phyloP scores from a whole-genome alignment of 2,329 filamentous ascomycete species.

The Aureobasidium sp. region DNA sequence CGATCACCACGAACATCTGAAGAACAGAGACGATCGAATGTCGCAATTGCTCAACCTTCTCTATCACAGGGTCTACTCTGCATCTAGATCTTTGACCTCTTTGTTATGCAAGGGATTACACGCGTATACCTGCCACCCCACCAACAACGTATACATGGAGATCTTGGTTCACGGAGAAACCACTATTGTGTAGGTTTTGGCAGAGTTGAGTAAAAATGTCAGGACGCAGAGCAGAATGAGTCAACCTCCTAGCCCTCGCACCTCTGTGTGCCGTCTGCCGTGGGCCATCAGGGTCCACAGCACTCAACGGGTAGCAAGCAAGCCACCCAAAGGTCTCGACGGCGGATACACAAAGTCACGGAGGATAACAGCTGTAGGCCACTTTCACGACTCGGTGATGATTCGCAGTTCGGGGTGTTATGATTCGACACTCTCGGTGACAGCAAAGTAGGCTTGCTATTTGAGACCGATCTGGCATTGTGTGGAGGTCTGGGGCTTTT shows the following conservation, averaged over 20 bases:
- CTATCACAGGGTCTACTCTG: not conserved
- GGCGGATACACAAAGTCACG: not conserved
- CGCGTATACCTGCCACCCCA: not conserved
- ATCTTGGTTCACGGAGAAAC: not conserved
- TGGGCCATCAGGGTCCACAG: too few species aligned
- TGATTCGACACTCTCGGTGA: not conserved
- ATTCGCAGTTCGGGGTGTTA: not conserved
- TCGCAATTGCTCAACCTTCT: not conserved
- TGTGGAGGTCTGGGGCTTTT: not conserved
- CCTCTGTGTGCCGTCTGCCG: too few species aligned
- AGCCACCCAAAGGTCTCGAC: not conserved
- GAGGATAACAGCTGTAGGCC: too few species aligned
- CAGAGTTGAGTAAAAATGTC: not conserved
- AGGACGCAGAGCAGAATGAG: too few species aligned
- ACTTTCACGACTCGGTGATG: not conserved
- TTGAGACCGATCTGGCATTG: not conserved
- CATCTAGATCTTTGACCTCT: not conserved
- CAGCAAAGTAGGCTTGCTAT: not conserved
- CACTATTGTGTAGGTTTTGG: not conserved
- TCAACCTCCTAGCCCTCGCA: too few species aligned
- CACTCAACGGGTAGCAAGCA: not conserved
- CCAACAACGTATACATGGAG: not conserved
- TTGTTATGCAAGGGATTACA: not conserved
- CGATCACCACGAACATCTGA: not conserved
- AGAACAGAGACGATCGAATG: too few species aligned